A percentile compares a stretch with the other conserved stretches of the same genome.
Evolutionary conservation across 345 rosid genomes (phyloP).

Genomic region (Dipteronia dyeriana): DNA sequence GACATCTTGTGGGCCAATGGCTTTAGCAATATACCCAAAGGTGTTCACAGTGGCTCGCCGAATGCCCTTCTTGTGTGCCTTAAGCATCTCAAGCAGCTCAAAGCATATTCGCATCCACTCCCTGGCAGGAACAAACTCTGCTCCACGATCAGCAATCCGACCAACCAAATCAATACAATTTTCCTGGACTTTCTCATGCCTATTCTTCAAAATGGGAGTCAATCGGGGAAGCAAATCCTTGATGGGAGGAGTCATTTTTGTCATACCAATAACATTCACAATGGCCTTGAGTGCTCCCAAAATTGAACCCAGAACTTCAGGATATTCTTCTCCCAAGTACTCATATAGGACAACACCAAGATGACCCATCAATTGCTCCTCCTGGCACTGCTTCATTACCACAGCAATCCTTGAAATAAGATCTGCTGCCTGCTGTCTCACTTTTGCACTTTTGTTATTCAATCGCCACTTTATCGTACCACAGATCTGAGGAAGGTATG

Average conservation of each 20-base stretch:
- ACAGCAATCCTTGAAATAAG: constrained; percentile 96
- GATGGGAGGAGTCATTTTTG: constrained; percentile 99
- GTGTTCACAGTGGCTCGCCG: constrained; percentile 97
- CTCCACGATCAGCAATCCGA: constrained; percentile 99
- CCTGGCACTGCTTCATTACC: constrained; percentile 98
- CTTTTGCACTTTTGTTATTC: constrained; percentile 99
- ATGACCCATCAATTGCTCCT: constrained; percentile 99
- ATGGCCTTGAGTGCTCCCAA: constrained; percentile 99
- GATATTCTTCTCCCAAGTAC: constrained; percentile 97
- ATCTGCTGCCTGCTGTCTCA: constrained; percentile 98
- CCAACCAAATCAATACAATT: constrained; percentile 99
- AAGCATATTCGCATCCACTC: constrained; percentile 99
- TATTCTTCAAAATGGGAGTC: constrained; percentile 97
- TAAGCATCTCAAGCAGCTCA: constrained; percentile 98
- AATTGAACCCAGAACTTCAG: constrained; percentile 97
- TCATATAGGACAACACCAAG: constrained; percentile 97
- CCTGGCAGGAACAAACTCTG: constrained; percentile 99
- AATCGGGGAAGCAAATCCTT: constrained; percentile 98
- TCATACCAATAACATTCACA: constrained; percentile 98
- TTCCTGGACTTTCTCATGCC: constrained; percentile 99
- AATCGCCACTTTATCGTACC: constrained; percentile 99
- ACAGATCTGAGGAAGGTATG: constrained; percentile 99
- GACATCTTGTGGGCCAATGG: constrained; percentile 99
- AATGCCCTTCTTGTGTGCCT: constrained; percentile 98
- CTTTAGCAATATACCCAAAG: constrained; percentile 97